These are phyloP conservation scores for Spatholobus suberectus DNA, from an alignment of 306 rosid genomes.

Conservation along the genomic window DNA sequence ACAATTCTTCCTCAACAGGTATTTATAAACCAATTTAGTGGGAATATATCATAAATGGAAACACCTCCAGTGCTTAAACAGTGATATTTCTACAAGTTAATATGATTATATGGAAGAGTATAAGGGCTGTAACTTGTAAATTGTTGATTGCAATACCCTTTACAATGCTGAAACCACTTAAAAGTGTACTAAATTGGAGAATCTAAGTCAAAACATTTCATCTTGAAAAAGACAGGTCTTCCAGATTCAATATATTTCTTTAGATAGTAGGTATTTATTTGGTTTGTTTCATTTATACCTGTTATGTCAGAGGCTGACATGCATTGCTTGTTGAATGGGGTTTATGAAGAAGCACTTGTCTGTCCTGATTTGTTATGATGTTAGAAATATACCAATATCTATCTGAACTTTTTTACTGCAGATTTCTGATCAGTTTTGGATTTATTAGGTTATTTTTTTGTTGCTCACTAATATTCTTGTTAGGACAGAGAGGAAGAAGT, in stretches of 20 bases:
- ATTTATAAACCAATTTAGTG: conserved; percentile 36
- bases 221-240: conserved; percentile 14
- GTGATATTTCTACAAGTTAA: conserved; percentile 28
- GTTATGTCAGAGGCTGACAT: conserved; percentile 9
- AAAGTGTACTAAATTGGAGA: conserved; percentile 8
- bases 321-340: conserved; percentile 23
- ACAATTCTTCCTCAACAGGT: conserved; percentile 94
- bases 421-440: background rate
- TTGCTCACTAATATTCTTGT: background rate
- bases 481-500: background rate
- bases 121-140: background rate
- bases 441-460: conserved; percentile 2
- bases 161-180: conserved; percentile 16
- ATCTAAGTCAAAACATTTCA: conserved; percentile 17
- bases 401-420: background rate
- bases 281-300: conserved; percentile 27
- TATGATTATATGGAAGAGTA: conserved; percentile 4
- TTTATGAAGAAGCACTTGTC: conserved; percentile 22
- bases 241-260: conserved; percentile 18
- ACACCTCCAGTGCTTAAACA: conserved; percentile 15
- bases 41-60: conserved; percentile 27
- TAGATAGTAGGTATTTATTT: conserved; percentile 9
- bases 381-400: conserved; percentile 7
- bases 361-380: conserved; percentile 3
- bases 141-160: conserved; percentile 31